Evolutionary conservation across 2,329 filamentous ascomycete genomes (phyloP).

Genomic region (Colletotrichum somersetense): DNA sequence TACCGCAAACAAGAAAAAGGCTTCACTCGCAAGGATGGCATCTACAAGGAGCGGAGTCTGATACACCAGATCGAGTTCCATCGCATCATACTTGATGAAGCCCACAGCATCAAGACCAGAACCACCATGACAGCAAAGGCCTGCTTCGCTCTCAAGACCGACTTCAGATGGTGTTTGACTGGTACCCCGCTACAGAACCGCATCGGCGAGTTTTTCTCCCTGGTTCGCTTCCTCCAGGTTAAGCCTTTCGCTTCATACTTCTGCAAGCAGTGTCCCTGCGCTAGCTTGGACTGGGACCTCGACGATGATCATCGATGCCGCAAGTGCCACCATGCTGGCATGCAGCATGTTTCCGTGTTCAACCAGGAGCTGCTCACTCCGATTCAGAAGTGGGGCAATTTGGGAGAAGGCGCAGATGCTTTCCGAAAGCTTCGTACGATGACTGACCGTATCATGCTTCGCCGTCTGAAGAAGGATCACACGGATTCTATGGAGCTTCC

Average conservation of each 20-base stretch:
- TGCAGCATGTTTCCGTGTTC: conserved; percentile 73
- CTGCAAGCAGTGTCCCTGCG: conserved; percentile 88
- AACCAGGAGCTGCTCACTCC: conserved; percentile 96
- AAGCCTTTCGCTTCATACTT: conserved; percentile 93
- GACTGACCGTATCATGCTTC: conserved; percentile 94
- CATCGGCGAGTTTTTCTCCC: conserved; percentile 96
- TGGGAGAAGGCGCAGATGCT: conserved; percentile 73
- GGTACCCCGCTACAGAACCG: conserved; percentile 97
- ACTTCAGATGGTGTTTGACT: conserved; percentile 95
- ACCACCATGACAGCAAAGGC: conserved; percentile 94
- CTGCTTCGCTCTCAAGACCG: conserved; percentile 89
- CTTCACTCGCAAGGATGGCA: conserved; percentile 82
- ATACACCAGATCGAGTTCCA: conserved; percentile 92
- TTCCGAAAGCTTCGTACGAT: conserved; percentile 87
- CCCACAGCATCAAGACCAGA: conserved; percentile 92
- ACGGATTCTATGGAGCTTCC: conserved; percentile 96
- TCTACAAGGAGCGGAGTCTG: conserved; percentile 82
- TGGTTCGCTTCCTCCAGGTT: conserved; percentile 91
- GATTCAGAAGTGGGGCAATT: conserved; percentile 72
- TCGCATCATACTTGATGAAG: conserved; percentile 93
- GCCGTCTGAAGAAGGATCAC: conserved; percentile 93
- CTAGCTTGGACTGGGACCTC: conserved; percentile 86
- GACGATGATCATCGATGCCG: conserved; percentile 78
- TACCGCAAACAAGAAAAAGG: conserved; percentile 94
- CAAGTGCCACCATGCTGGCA: conserved; percentile 65